Evolutionary conservation across 495 filamentous ascomycete species (phyloP), one percentile per base, ranked within the genome.

Genomic region (Ascodesmis nigricans): DNA sequence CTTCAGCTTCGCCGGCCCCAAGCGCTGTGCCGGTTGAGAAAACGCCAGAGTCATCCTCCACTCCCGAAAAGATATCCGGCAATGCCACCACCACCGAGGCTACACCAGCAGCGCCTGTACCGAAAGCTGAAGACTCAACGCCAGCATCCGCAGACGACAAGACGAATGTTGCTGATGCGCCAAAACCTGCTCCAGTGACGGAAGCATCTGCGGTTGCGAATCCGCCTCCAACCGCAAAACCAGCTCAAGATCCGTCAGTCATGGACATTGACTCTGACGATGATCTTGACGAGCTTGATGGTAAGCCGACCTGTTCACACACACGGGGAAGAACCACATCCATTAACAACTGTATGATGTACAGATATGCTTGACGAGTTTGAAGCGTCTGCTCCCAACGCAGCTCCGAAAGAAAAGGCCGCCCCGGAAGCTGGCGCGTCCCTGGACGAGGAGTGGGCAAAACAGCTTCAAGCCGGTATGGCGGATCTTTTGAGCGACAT

Each of bases 321-420:
- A 25, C 6, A 6, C 11, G 31, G 5, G 5, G 5, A 5, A 13
- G 6, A 7, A 5, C 21, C 6, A 16, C 7, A 6, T 17, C 10
- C 31, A 7, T 18, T 9, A 13, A 13, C 19, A 8, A 19, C 31
- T 18, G 21, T 4, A 5, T 33, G 14, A 16, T 8, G 5, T 7
- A 33, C 21, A 91, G 81, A 93, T 31, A 70, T 93, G 53, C 73
- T 97, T 20, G 81, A 95, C 42, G 73, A 92, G 46, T 97, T 97
- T 57, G 62, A 71, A 10, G 46, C 63, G 6, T 57, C 63, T 2
- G 66, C 66, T 33, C 35, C 64, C 18, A 59, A 66, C 3, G 47
- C 58, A 39, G 55, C 64, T 40, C 56, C 63, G 19, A 62, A 67
- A 49, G 39, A 58, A 16, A 34, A 48, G 21, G 42, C 38, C 13